Percentiles rank a stretch among this genome's conserved stretches.
These are phyloP conservation scores for Marvania coccoides DNA, from an alignment of 139 green algal species.

Conservation along the genomic window DNA sequence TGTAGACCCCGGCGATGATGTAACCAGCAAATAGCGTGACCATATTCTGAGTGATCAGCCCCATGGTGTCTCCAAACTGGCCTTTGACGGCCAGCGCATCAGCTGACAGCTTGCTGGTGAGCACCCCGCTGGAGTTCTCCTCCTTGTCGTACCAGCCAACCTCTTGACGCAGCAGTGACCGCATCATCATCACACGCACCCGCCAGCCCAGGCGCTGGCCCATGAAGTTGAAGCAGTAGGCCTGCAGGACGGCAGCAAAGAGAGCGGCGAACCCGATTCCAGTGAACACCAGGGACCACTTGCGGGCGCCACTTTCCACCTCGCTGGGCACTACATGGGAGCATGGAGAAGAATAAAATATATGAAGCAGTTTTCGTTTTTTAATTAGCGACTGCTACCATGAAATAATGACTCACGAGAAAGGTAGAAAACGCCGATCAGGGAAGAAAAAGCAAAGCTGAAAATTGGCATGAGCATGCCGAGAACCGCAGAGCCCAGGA, in stretches of 20 bases:
- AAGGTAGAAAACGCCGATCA: constrained; percentile 42
- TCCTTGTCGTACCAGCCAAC: constrained; percentile 44
- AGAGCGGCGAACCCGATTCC: constrained; percentile 46
- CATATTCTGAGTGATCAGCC: constrained; percentile 37
- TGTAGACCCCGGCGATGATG: constrained; percentile 53
- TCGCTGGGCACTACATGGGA: not conserved
- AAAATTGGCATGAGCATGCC: constrained; percentile 64
- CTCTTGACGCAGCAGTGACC: constrained; percentile 54
- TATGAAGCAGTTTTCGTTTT: too few species aligned
- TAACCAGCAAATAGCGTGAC: constrained; percentile 42
- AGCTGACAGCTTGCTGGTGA: constrained; percentile 48
- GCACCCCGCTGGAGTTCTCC: constrained; percentile 49
- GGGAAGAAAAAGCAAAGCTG: constrained; percentile 39
- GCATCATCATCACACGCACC: constrained; percentile 53
- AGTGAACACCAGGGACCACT: constrained; percentile 60
- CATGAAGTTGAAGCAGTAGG: constrained; percentile 42
- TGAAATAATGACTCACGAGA: not conserved
- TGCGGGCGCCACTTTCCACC: constrained; percentile 21
- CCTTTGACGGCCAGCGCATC: constrained; percentile 48
- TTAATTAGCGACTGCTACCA: not conserved
- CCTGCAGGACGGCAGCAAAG: constrained; percentile 22
- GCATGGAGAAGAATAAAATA: not conserved
- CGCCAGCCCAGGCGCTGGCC: constrained; percentile 49
- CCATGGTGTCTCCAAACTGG: constrained; percentile 35
- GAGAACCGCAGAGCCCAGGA: constrained; percentile 22